phyloP scores from a whole-genome alignment of 2,329 filamentous ascomycete species.

The Exophiala spinifera region DNA sequence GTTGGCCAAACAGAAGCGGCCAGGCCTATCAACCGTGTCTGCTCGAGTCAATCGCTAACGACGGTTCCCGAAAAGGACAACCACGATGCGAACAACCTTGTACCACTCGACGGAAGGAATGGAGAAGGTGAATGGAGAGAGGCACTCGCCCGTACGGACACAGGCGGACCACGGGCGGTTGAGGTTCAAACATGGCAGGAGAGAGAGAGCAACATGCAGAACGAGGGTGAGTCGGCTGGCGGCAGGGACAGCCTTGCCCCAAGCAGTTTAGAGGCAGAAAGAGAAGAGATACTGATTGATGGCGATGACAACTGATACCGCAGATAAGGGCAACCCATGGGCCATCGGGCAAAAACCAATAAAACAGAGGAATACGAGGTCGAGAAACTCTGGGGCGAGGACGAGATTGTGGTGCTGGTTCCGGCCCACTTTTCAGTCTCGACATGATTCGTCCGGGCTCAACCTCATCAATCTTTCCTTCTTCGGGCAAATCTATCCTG shows the following conservation, averaged over 20 bases:
- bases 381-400: too few species aligned
- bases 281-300: neutral
- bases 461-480: conserved; percentile 15
- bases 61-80: neutral
- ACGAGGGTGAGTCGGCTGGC: conserved; percentile 12
- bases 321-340: too few species aligned
- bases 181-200: too few species aligned
- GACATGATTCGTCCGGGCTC: conserved; percentile 8
- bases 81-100: neutral
- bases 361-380: too few species aligned
- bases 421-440: too few species aligned
- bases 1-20: too few species aligned
- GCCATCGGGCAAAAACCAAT: too few species aligned
- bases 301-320: conserved; percentile 11
- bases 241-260: conserved; percentile 23
- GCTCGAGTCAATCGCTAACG: neutral
- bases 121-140: neutral
- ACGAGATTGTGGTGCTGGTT: too few species aligned
- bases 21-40: too few species aligned
- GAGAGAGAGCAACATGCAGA: conserved; percentile 1
- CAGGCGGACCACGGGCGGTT: neutral
- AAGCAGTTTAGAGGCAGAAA: conserved; percentile 6
- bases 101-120: neutral
- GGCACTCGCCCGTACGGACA: neutral
- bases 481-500: conserved; percentile 24